phyloP scores from a whole-genome alignment of 805 yeast species.

The Ogataea pini region DNA sequence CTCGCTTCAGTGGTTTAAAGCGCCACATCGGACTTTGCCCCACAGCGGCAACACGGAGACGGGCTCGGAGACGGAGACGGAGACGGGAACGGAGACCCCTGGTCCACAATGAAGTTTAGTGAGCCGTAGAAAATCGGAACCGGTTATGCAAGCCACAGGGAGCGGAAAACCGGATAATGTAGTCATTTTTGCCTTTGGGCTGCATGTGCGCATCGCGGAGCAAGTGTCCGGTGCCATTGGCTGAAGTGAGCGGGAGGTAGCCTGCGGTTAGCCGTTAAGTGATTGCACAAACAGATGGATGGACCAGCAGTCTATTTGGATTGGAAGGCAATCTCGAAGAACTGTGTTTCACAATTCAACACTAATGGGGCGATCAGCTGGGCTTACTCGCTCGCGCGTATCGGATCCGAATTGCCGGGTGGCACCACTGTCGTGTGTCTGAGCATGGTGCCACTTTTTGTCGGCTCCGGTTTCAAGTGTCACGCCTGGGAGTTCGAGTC shows the following conservation, averaged over 20 bases:
- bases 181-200: not conserved
- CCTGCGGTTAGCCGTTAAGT: not conserved
- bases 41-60: slow-evolving; percentile 10
- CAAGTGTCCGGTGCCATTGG: not conserved
- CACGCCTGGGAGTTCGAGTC: not conserved
- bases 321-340: no score
- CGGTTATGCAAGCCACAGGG: slow-evolving; percentile 3
- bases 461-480: slow-evolving; percentile 5
- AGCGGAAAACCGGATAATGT: slow-evolving; percentile 1
- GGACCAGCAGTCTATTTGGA: not conserved
- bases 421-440: slow-evolving; percentile 5
- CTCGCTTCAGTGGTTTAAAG: no score
- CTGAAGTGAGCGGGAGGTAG: not conserved
- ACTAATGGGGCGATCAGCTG: not conserved
- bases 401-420: not conserved
- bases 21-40: not conserved
- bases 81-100: slow-evolving; percentile 8
- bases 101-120: not conserved
- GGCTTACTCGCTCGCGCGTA: not conserved
- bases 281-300: not conserved
- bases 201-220: not conserved
- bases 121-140: slow-evolving; percentile 5
- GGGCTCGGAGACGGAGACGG: slow-evolving; percentile 8
- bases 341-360: no score
- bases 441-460: slow-evolving; percentile 6